A percentile compares a stretch with the other conserved stretches of the same genome.
These are phyloP conservation scores for Aspergillus leporis DNA, from an alignment of 495 filamentous ascomycete species.

Conservation along the genomic window DNA sequence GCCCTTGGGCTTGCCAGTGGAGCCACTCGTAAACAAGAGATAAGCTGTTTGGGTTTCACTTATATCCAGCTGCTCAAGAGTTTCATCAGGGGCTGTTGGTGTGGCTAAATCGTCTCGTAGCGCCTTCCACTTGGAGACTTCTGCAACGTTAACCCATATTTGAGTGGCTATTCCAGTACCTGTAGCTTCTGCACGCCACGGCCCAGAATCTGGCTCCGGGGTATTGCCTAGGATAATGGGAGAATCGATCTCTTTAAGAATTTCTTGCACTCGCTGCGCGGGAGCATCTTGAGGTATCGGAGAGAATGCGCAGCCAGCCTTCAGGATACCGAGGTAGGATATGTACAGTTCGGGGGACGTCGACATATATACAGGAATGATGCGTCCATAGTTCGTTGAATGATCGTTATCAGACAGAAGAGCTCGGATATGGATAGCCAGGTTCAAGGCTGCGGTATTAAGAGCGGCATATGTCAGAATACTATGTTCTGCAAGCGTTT, in stretches of 20 bases:
- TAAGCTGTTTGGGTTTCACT: conserved; percentile 61
- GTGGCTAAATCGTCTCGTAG: conserved; percentile 9
- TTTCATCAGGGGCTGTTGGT: background rate
- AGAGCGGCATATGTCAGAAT: conserved; percentile 27
- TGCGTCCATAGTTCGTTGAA: conserved; percentile 19
- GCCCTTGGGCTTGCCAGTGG: conserved; percentile 82
- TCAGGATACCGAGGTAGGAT: conserved; percentile 66
- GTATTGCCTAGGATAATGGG: conserved; percentile 47
- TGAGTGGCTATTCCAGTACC: background rate
- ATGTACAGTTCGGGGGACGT: conserved; percentile 73
- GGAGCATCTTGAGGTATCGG: conserved; percentile 73
- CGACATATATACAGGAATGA: conserved; percentile 69
- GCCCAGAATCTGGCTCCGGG: conserved; percentile 13
- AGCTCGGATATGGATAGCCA: conserved; percentile 22
- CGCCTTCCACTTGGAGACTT: conserved; percentile 22
- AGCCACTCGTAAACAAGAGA: conserved; percentile 85
- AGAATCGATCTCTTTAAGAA: conserved; percentile 62
- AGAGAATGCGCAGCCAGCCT: conserved; percentile 75
- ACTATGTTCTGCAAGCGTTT: conserved; percentile 19
- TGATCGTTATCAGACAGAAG: conserved; percentile 5
- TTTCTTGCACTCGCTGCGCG: conserved; percentile 66
- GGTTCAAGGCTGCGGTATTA: conserved; percentile 21
- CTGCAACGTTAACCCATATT: conserved; percentile 30
- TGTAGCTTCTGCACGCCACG: conserved; percentile 3
- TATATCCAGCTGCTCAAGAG: conserved; percentile 13